Evolutionary conservation across 164 flowering plant genomes (phyloP).

Genomic region (Cinnamomum chago): DNA sequence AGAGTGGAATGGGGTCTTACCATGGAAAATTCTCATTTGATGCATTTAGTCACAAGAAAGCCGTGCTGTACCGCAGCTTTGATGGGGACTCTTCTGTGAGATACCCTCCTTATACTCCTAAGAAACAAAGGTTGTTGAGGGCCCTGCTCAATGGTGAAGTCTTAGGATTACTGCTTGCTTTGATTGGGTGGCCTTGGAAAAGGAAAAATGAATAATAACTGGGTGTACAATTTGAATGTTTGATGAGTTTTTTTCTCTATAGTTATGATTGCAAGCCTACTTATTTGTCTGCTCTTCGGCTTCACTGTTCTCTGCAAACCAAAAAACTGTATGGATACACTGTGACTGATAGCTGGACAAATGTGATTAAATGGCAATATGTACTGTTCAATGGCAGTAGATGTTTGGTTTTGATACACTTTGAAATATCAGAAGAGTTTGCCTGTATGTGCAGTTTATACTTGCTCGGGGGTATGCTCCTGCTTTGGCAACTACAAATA

Average conservation of each 20-base stretch:
- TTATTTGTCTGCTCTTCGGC: neutral
- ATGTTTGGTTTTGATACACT: neutral
- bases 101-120: conserved; percentile 71
- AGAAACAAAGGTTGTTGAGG: conserved; percentile 50
- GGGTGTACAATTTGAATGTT: neutral
- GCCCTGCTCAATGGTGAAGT: conserved; percentile 53
- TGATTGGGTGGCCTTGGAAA: conserved; percentile 10
- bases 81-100: conserved; percentile 61
- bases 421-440: neutral
- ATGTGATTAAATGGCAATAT: neutral
- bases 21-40: conserved; percentile 88
- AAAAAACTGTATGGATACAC: neutral
- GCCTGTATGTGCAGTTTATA: neutral
- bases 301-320: neutral
- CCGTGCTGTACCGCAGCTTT: conserved; percentile 65
- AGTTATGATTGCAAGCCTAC: neutral
- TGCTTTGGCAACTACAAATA: too few relatives aligned
- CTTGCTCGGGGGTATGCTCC: too few relatives aligned
- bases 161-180: conserved; percentile 40
- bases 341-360: too few relatives aligned
- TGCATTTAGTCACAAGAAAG: conserved; percentile 83
- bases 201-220: neutral
- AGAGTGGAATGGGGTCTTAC: conserved; percentile 85
- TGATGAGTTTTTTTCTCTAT: neutral
- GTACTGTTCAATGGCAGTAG: neutral